Conservation (phyloP, 2,329 filamentous ascomycete species). For the Rhynchosporium agropyri region DNA sequence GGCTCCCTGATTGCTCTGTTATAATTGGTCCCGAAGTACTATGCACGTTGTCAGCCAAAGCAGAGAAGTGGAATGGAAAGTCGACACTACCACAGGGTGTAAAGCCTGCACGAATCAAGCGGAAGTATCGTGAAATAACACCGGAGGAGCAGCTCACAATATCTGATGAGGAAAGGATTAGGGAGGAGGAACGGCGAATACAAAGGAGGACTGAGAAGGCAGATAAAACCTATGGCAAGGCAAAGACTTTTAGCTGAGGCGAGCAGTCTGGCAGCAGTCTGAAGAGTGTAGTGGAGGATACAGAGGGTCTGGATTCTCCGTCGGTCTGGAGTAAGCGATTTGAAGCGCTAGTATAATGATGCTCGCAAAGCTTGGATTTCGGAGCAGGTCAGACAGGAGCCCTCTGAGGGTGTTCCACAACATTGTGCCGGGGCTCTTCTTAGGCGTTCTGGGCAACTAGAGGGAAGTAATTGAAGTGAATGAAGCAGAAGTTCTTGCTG, state of each 20-base stretch:
- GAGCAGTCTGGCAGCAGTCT: not conserved
- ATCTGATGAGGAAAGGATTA: constrained; percentile 30
- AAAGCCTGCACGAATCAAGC: constrained; percentile 29
- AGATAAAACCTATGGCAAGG: constrained; percentile 28
- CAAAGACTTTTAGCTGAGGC: constrained; percentile 15
- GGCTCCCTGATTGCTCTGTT: constrained; percentile 23
- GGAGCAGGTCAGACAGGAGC: no score
- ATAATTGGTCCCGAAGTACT: constrained; percentile 25
- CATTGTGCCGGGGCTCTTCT: no score
- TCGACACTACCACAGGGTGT: constrained; percentile 25
- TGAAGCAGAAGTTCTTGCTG: no score
- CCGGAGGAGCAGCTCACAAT: constrained; percentile 29
- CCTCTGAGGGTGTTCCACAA: no score
- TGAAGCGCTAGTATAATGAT: no score
- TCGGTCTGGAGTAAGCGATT: no score
- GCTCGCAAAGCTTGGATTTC: no score
- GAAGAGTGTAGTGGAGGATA: not conserved
- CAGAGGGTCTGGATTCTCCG: no score
- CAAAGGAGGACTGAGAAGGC: constrained; percentile 26
- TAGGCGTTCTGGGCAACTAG: no score
- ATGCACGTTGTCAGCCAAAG: constrained; percentile 24
- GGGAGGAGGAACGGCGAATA: constrained; percentile 26
- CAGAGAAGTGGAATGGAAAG: constrained; percentile 27
- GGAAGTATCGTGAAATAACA: constrained; percentile 28
- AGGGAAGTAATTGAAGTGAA: no score